Percentiles rank a stretch among this genome's conserved stretches.
Conservation (phyloP, 805 yeast species). For the Pichia kluyveri region DNA sequence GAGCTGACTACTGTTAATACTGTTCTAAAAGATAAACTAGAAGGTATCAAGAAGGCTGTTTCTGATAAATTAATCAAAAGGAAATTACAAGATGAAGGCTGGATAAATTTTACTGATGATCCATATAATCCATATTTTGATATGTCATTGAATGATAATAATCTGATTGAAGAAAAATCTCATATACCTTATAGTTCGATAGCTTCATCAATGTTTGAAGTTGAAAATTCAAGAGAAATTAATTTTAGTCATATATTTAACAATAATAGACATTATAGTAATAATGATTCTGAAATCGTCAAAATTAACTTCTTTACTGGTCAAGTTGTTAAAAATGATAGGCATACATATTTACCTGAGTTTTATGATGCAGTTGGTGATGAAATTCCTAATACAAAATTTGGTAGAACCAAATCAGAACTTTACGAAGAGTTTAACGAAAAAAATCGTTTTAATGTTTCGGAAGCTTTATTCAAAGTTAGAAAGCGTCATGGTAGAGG, state of each 20-base stretch:
- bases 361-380: slow-evolving; percentile 32
- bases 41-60: slow-evolving; percentile 74
- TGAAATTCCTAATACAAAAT: slow-evolving; percentile 14
- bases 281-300: slow-evolving; percentile 19
- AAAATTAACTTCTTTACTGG: slow-evolving; percentile 42
- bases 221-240: slow-evolving; percentile 49
- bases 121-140: slow-evolving; percentile 75
- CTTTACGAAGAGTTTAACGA: slow-evolving; percentile 10
- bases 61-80: slow-evolving; percentile 72
- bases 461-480: slow-evolving; percentile 48
- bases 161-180: slow-evolving; percentile 37
- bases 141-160: slow-evolving; percentile 44
- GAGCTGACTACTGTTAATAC: slow-evolving; percentile 77
- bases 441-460: slow-evolving; percentile 23
- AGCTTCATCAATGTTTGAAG: slow-evolving; percentile 57
- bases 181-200: slow-evolving; percentile 79
- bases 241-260: slow-evolving; percentile 37
- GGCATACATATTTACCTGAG: slow-evolving; percentile 29
- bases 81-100: slow-evolving; percentile 59
- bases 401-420: slow-evolving; percentile 14
- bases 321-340: slow-evolving; percentile 35
- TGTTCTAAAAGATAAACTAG: slow-evolving; percentile 65
- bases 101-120: slow-evolving; percentile 81
- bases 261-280: slow-evolving; percentile 31
- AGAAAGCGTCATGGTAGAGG: slow-evolving; percentile 71